Percentiles rank a stretch among this genome's conserved stretches.
Evolutionary conservation across 306 rosid genomes (phyloP).

Genomic region (Vigna reflexopilosa): DNA sequence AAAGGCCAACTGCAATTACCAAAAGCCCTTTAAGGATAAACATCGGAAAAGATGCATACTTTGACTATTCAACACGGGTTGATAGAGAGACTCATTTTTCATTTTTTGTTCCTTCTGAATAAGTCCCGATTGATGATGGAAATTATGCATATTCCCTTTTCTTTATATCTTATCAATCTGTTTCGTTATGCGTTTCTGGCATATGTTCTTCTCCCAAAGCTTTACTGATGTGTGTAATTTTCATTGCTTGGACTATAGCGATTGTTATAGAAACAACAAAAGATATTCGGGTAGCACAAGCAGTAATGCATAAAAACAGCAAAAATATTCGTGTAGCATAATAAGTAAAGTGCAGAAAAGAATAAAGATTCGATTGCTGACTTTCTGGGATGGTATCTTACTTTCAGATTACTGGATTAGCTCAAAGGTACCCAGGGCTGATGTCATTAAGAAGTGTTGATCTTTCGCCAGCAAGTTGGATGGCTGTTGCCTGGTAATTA

Average conservation of each 20-base stretch:
- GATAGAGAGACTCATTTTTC: constrained; percentile 12
- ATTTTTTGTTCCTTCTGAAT: background rate
- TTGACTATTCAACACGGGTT: constrained; percentile 48
- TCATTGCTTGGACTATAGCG: constrained; percentile 34
- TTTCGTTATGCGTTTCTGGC: constrained; percentile 36
- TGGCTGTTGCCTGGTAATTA: constrained; percentile 92
- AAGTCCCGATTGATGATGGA: constrained; percentile 27
- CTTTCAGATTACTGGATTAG: constrained; percentile 81
- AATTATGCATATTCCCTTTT: constrained; percentile 38
- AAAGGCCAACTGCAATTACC: background rate
- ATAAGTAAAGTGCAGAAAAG: constrained; percentile 2
- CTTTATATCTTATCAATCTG: constrained; percentile 30
- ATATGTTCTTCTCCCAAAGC: constrained; percentile 53
- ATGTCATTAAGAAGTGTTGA: constrained; percentile 91
- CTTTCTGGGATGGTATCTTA: constrained; percentile 34
- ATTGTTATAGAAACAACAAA: constrained; percentile 23
- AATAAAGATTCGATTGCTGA: constrained; percentile 44
- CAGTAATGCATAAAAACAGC: background rate
- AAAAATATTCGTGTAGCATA: constrained; percentile 22
- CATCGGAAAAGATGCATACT: constrained; percentile 43
- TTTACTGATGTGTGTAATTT: constrained; percentile 34
- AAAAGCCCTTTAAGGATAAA: constrained; percentile 38
- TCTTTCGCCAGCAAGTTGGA: constrained; percentile 99
- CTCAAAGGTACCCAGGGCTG: constrained; percentile 91
- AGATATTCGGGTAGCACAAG: constrained; percentile 17